Conservation (phyloP, 73 alveolate species). For the Paramecium tetraurelia region DNA sequence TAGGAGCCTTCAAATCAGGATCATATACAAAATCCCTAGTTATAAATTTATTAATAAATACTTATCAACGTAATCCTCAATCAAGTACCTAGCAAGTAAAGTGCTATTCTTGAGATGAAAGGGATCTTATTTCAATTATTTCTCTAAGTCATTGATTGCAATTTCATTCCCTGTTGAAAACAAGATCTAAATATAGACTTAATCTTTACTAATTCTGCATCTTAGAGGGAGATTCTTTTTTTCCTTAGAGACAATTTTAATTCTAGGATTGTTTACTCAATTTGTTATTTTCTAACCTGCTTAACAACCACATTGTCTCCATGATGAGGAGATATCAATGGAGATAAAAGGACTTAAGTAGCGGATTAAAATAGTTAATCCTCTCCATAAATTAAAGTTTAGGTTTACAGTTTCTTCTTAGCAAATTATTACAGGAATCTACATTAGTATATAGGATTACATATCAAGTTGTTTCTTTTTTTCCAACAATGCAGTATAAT, state of each 20-base stretch:
- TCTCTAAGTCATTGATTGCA: neutral
- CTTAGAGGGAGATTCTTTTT: neutral
- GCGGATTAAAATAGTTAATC: neutral
- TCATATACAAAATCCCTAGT: neutral
- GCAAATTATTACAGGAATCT: neutral
- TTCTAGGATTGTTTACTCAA: neutral
- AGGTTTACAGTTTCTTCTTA: neutral
- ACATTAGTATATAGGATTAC: neutral
- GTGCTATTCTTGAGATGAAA: neutral
- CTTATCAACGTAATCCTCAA: conserved; percentile 16
- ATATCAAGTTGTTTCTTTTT: neutral
- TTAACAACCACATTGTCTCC: neutral
- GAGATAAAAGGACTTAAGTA: neutral
- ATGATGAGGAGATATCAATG: conserved; percentile 33
- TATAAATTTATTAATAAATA: neutral
- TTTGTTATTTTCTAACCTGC: neutral
- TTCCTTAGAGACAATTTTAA: neutral
- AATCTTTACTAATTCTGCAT: neutral
- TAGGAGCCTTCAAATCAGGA: neutral
- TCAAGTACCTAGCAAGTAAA: neutral
- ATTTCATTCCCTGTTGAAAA: conserved; percentile 6
- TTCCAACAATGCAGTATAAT: neutral
- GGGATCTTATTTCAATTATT: neutral
- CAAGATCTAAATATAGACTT: neutral
- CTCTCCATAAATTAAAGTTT: conserved; percentile 1